Base-by-base conservation (phyloP, 495 filamentous ascomycete genomes). In the Trichoderma parareesei region DNA sequence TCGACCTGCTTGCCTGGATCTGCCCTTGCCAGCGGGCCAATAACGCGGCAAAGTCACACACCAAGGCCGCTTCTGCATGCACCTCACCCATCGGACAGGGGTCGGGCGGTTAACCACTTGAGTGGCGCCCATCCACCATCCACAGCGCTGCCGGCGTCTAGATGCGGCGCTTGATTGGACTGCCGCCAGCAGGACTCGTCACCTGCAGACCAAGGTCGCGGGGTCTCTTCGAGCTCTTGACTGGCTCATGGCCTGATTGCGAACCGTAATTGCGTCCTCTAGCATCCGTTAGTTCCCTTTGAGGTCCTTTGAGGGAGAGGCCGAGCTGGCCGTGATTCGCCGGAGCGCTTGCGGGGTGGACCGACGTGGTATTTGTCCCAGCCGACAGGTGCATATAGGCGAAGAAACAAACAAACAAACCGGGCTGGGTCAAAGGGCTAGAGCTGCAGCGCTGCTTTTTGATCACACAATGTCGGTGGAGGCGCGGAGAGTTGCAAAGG, bases 161-260 rank as follows among this genome's bases (percentile, higher is more conserved):
- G 18, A 37, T n/a, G 53, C 53, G 53, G 53, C 53, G 53, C 53
- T 57, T 57, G 53, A 57, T 57, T 57, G 53, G 53, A n/a, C 53
- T 57, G 53, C 53, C 53, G 53, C 53, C 53, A 9, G 16, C 53
- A 57, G 37, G 53, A 35, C 53, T 57, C 53, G 53, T 57, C 53
- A 57, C 53, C 53, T 57, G 53, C 53, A 57, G 53, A 57, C 37
- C 53, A 33, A 55, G 33, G 53, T 3, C 53, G 53, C 53, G 53
- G 53, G 53, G 53, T 27, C 10, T 37, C 53, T 57, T 35, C 0
- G 35, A 8, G 53, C 53, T 57, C 27, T 35, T 11, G 27, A 57
- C 53, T 57, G 53, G 53, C 53, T n/a, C 8, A 10, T 14, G 20
- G 53, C 8, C 7, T 38, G 53, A 35, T 35, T 57, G 27, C 53